Evolutionary conservation across 1,284 basidiomycete species (phyloP).

Genomic region (Ceratobasidium papillatum): DNA sequence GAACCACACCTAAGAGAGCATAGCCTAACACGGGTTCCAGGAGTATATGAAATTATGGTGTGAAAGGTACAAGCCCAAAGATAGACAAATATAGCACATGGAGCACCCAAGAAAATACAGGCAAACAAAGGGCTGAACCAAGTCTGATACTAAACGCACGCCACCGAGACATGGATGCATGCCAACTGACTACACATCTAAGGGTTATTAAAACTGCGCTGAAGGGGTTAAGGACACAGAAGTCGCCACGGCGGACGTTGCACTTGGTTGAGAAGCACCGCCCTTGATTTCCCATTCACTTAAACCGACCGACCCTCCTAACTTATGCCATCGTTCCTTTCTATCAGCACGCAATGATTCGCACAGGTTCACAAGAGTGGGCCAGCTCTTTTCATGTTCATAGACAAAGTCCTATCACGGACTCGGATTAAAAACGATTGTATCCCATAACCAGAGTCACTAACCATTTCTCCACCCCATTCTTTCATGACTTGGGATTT

Average conservation of each 20-base stretch:
- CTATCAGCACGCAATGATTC: slow-evolving; percentile 61
- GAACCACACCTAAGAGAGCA: not conserved
- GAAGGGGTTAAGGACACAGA: not conserved
- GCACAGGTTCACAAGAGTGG: slow-evolving; percentile 65
- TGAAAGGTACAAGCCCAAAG: not conserved
- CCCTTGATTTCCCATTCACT: slow-evolving; percentile 71
- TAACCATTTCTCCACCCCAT: slow-evolving; percentile 65
- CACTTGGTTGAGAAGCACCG: slow-evolving; percentile 1
- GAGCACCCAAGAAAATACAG: not conserved
- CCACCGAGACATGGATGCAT: not conserved
- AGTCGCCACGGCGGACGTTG: not conserved
- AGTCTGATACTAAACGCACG: not conserved
- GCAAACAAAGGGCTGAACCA: not conserved
- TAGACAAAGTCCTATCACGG: slow-evolving; percentile 64
- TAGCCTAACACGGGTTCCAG: no score
- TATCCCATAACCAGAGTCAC: not conserved
- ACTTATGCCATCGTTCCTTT: slow-evolving; percentile 66
- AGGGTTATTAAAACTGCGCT: not conserved
- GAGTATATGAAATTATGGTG: not conserved
- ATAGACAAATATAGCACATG: not conserved
- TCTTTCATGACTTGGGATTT: slow-evolving; percentile 64
- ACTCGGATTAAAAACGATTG: not conserved
- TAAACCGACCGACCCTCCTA: slow-evolving; percentile 71
- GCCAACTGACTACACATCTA: not conserved
- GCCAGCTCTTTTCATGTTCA: slow-evolving; percentile 78